Evolutionary conservation across 169 alveolate species (phyloP), one percentile per base, ranked within the genome.

Genomic region (Cardiosporidium cionae): DNA sequence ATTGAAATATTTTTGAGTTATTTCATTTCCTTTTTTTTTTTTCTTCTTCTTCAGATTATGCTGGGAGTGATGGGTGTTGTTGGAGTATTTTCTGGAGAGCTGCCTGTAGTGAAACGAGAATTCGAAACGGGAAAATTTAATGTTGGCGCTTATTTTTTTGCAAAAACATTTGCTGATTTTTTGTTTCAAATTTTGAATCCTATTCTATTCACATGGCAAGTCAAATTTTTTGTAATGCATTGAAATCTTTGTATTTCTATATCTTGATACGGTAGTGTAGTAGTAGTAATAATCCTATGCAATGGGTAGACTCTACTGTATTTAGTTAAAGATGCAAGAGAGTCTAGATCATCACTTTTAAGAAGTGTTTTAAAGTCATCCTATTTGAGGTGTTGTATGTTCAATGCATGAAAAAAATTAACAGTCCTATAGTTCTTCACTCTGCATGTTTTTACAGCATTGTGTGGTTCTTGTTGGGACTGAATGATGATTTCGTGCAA

Each of bases 61-160:
- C 52, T 70, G 5, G 84, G 80, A 1, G 37, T 72, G 52, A 68
- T 71, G 23, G 58, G 76, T 28, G 84, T 78, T 22, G 73, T 79
- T 32, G 78, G 69, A 44, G 73, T 80, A 36, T 79, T 79, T 44
- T 64, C 84, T 22, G 29, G 25, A 5, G 84, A 79, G 54, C 70
- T 70, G 32, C 69, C 66, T 23, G 36, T 79, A 44, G 80, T 79
- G 29, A 4, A 65, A 2, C 71, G 84, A 25, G 84, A 79, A 75
- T 79, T 70, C 52, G 74, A 68, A 16, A n/a, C 77, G 0, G 80
- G 78, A 52, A 64, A 63, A 27, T 72, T 70, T 70, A 29, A 77
- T 52, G 73, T 79, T 23, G 52, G 52, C 32, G 67, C 81, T 29
- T 79, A 79, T 35, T 79, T 22, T 44, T 53, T 71, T 9, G 84